phyloP scores from a whole-genome alignment of 2,329 filamentous ascomycete species.

The Diplodia sapinea region DNA sequence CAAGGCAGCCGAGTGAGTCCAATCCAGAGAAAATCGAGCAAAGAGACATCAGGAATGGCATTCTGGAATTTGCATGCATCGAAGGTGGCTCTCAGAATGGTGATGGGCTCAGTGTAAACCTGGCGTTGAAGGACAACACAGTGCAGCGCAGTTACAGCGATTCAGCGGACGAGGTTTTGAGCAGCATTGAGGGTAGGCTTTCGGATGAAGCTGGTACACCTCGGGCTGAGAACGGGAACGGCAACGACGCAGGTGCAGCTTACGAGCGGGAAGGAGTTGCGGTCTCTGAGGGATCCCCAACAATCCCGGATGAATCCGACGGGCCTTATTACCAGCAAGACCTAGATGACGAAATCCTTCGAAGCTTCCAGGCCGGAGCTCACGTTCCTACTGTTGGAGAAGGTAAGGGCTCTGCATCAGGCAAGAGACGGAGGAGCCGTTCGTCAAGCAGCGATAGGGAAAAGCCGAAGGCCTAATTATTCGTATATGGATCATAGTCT shows the following conservation, averaged over 20 bases:
- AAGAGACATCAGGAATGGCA: not conserved
- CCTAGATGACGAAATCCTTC: not conserved
- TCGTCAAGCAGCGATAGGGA: not conserved
- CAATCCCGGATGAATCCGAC: not conserved
- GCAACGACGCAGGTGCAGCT: not conserved
- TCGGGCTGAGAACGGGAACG: not conserved
- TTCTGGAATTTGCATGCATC: conserved; percentile 1
- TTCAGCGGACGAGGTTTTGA: not conserved
- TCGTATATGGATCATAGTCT: too few relatives aligned
- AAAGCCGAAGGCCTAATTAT: not conserved
- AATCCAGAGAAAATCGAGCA: not conserved
- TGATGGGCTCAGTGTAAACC: not conserved
- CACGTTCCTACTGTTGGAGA: not conserved
- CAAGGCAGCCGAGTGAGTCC: not conserved
- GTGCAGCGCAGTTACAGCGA: not conserved
- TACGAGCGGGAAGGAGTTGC: not conserved
- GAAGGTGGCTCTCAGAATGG: not conserved
- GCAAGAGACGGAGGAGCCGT: not conserved
- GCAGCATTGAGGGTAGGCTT: not conserved
- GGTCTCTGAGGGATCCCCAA: not conserved
- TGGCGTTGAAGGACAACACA: not conserved
- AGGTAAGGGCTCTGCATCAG: not conserved
- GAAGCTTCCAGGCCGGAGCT: not conserved
- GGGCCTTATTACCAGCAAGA: not conserved
- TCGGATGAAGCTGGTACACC: not conserved